These are phyloP conservation scores for Misopates orontium DNA, from an alignment of 257 asterid species.

Conservation along the genomic window DNA sequence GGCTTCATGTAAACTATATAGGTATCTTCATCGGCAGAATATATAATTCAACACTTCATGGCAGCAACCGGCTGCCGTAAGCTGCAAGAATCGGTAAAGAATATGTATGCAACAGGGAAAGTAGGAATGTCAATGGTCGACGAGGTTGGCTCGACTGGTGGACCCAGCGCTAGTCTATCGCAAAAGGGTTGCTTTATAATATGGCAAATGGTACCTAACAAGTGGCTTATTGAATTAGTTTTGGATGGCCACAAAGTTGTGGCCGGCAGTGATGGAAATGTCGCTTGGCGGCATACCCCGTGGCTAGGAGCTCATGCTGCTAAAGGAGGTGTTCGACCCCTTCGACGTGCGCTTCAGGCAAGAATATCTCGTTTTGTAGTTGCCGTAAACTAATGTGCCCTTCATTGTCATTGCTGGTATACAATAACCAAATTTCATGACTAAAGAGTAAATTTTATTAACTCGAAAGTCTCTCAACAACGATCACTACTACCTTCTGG, in stretches of 20 bases:
- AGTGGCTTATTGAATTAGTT: conserved; percentile 75
- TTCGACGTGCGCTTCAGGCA: conserved; percentile 82
- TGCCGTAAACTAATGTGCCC: neutral
- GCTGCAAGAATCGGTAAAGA: conserved; percentile 56
- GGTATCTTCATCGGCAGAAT: conserved; percentile 81
- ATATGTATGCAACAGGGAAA: conserved; percentile 71
- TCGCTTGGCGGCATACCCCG: conserved; percentile 93
- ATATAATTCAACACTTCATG: conserved; percentile 76
- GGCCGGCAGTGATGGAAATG: conserved; percentile 79
- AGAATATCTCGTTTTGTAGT: conserved; percentile 19
- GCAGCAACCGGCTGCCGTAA: conserved; percentile 84
- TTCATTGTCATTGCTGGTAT: conserved; percentile 32
- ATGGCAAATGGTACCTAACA: conserved; percentile 85
- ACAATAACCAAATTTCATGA: conserved; percentile 3
- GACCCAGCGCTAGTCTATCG: conserved; percentile 27
- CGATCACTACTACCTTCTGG: conserved; percentile 29
- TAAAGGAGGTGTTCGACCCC: conserved; percentile 79
- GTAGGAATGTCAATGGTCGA: conserved; percentile 69
- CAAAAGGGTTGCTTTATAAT: conserved; percentile 80
- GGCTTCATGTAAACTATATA: neutral
- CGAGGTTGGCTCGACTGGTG: conserved; percentile 33
- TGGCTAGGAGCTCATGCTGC: conserved; percentile 87
- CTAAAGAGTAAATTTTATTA: conserved; percentile 7
- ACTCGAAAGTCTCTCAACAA: conserved; percentile 7
- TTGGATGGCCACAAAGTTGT: conserved; percentile 75